Evolutionary conservation across 352 stramenopile species (phyloP), one percentile per base, ranked within the genome.

Genomic region (Phytopythium chamaehyphon): DNA sequence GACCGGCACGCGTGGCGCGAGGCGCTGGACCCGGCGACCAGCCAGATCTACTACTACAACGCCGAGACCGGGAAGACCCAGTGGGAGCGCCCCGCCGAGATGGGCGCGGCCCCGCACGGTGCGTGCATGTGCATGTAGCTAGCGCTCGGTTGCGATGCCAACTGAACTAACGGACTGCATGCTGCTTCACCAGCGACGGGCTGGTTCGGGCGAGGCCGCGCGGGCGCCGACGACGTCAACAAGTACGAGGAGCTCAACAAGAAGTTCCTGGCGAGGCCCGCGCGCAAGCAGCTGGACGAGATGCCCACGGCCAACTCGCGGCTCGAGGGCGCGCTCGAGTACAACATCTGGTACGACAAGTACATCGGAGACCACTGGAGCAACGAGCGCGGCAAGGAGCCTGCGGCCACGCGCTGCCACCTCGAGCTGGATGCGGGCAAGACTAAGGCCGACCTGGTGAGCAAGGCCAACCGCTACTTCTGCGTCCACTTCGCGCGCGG

Each of bases 261-360:
- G 37, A 73, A 79, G 54, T 98, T 83, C 44, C 51, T 98, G 56
- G 49, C 66, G 22, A 68, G 92, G 8, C 92, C 92, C 1, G 92
- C 92, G 11, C 68, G 85, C 24, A 96, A 96, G 66, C 92, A 98
- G 57, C 64, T 96, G 48, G 89, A 97, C n/a, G 74, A 77, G 53
- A 90, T 97, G 71, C 78, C 82, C 22, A 87, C 73, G 14, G 77
- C 71, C 42, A 94, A 94, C 45, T 86, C 87, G 22, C 88, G 86
- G 42, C 59, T 96, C 12, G 90, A 98, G 66, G 92, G 92, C 23
- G 86, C 83, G 21, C 86, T 97, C 50, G 90, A 97, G 66, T 98
- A 97, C 79, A 98, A 98, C 57, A 97, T 98, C 46, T 98, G 89
- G 89, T 98, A 97, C 69, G 86, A 93, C 58, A 96, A 95, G 70